Evolutionary conservation across 371 early-diverging fungal genomes (phyloP).

Genomic region (Nematocida minor): DNA sequence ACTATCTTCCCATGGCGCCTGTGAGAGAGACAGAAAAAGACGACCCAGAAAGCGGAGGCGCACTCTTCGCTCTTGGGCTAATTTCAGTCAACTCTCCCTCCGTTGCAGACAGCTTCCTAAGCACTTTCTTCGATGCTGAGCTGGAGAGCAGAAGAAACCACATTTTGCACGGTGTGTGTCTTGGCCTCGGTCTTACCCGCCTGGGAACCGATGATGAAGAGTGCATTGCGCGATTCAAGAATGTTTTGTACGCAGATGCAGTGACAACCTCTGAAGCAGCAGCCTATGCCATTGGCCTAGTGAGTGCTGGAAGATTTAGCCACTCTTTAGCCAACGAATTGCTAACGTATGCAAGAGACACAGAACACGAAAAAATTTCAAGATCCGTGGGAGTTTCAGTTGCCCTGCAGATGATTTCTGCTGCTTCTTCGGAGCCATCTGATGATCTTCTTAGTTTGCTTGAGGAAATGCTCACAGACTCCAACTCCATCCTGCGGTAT

Average conservation of each 20-base stretch:
- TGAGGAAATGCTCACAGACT: conserved; percentile 68
- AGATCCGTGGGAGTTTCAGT: conserved; percentile 32
- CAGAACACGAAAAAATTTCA: conserved; percentile 50
- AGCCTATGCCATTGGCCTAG: conserved; percentile 86
- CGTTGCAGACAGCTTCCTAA: conserved; percentile 38
- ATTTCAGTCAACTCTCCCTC: conserved; percentile 69
- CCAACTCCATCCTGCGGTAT: conserved; percentile 84
- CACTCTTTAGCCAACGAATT: neutral
- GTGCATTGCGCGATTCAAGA: conserved; percentile 41
- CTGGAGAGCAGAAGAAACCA: conserved; percentile 67
- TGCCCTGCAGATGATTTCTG: conserved; percentile 11
- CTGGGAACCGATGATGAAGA: conserved; percentile 72
- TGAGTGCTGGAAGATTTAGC: conserved; percentile 73
- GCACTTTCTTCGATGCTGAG: conserved; percentile 41
- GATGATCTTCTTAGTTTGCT: neutral
- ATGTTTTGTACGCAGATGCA: conserved; percentile 70
- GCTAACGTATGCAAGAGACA: conserved; percentile 33
- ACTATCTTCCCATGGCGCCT: conserved; percentile 52
- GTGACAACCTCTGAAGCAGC: conserved; percentile 91
- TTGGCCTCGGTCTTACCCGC: conserved; percentile 75
- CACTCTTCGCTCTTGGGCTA: conserved; percentile 88
- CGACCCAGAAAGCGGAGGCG: conserved; percentile 75
- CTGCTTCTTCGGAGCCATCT: neutral
- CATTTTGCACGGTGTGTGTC: conserved; percentile 85
- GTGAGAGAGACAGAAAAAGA: conserved; percentile 68